A percentile compares a stretch with the other conserved stretches of the same genome.
phyloP scores from a whole-genome alignment of 2,329 filamentous ascomycete genomes.

The Verticillium dahliae region DNA sequence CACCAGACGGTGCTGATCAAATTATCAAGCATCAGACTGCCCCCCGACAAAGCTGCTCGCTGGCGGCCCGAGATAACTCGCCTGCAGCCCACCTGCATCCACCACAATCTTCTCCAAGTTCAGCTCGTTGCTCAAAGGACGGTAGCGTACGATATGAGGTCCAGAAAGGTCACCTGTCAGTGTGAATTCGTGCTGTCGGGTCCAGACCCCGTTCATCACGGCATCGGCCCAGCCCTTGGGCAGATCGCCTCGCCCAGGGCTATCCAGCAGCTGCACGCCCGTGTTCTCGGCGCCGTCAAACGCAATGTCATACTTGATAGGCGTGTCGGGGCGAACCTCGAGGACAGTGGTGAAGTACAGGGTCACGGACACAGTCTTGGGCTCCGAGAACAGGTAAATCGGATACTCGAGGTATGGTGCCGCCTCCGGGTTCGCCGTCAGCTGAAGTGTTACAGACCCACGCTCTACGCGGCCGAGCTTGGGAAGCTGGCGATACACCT shows the following conservation, averaged over 20 bases:
- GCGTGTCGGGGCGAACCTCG: slow-evolving; percentile 41
- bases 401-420: slow-evolving; percentile 19
- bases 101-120: slow-evolving; percentile 29
- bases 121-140: slow-evolving; percentile 24
- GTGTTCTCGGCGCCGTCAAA: slow-evolving; percentile 28
- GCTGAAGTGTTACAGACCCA: slow-evolving; percentile 14
- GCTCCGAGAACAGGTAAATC: slow-evolving; percentile 21
- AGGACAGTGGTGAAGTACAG: slow-evolving; percentile 33
- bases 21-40: neutral
- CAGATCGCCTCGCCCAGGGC: slow-evolving; percentile 22
- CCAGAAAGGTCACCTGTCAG: slow-evolving; percentile 13
- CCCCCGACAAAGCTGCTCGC: slow-evolving; percentile 16
- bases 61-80: slow-evolving; percentile 28
- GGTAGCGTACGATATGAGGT: slow-evolving; percentile 19
- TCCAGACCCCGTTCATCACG: slow-evolving; percentile 44
- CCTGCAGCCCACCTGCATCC: slow-evolving; percentile 22
- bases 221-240: slow-evolving; percentile 42
- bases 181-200: slow-evolving; percentile 26
- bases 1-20: neutral
- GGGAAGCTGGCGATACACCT: slow-evolving; percentile 20
- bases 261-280: slow-evolving; percentile 21
- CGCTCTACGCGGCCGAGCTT: slow-evolving; percentile 19
- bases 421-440: slow-evolving; percentile 8
- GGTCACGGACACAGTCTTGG: slow-evolving; percentile 16
- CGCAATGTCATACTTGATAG: slow-evolving; percentile 42